Percentiles rank a stretch among this genome's conserved stretches.
phyloP scores from a whole-genome alignment of 2,329 filamentous ascomycete genomes.

The Talaromyces atroroseus region DNA sequence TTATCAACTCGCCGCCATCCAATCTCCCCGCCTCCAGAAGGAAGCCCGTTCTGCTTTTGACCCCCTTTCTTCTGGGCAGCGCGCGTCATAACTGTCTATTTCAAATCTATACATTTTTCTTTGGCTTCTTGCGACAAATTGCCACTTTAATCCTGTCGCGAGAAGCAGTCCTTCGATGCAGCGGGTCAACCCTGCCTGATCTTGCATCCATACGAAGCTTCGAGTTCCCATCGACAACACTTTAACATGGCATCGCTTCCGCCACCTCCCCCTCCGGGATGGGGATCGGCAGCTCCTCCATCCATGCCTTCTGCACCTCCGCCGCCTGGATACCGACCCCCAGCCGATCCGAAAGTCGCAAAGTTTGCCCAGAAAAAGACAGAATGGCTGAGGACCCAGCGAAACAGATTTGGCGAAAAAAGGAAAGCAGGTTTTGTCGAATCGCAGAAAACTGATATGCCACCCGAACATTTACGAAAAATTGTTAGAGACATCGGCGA shows the following conservation, averaged over 20 bases:
- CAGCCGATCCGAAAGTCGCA: constrained; percentile 74
- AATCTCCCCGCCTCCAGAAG: constrained; percentile 23
- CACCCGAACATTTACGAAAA: constrained; percentile 94
- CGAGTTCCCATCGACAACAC: constrained; percentile 13
- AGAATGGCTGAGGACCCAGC: constrained; percentile 90
- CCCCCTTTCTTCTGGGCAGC: constrained; percentile 17
- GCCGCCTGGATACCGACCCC: constrained; percentile 77
- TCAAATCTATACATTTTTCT: neutral
- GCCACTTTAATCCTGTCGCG: constrained; percentile 1
- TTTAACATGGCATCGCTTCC: constrained; percentile 55
- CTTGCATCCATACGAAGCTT: constrained; percentile 9
- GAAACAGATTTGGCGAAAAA: constrained; percentile 94
- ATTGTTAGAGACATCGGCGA: constrained; percentile 98
- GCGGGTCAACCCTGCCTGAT: constrained; percentile 30
- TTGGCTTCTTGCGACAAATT: constrained; percentile 2
- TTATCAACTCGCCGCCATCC: constrained; percentile 9
- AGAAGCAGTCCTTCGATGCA: constrained; percentile 17
- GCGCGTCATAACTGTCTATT: constrained; percentile 11
- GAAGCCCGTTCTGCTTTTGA: constrained; percentile 19
- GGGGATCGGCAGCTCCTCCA: constrained; percentile 50
- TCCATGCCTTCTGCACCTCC: constrained; percentile 61
- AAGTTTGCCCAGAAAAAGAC: constrained; percentile 99
- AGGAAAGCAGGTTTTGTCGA: constrained; percentile 93
- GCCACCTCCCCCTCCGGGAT: constrained; percentile 64
- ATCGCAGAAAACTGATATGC: constrained; percentile 98